Evolutionary conservation across 257 asterid genomes (phyloP).

Genomic region (Paraleonurus japonicus): DNA sequence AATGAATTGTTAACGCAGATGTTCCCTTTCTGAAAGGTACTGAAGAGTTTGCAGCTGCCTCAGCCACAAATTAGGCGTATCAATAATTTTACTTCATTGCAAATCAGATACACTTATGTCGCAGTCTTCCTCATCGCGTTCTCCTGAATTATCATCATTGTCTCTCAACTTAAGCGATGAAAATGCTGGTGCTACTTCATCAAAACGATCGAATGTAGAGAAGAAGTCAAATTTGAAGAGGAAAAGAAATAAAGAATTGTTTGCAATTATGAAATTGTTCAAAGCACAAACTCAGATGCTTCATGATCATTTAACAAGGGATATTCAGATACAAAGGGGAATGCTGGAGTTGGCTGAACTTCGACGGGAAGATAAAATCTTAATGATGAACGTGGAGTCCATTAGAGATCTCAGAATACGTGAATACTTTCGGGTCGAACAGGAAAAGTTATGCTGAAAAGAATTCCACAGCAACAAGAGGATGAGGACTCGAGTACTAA

Average conservation of each 20-base stretch:
- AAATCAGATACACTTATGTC: background rate
- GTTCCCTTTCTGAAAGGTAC: background rate
- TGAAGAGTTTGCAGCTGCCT: background rate
- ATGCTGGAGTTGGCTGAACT: background rate
- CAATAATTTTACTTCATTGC: background rate
- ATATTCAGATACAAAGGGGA: background rate
- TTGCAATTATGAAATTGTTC: background rate
- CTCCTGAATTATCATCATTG: background rate
- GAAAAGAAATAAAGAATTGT: background rate
- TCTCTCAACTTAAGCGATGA: background rate
- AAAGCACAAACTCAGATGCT: background rate
- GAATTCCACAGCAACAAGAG: background rate
- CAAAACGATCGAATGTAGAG: background rate
- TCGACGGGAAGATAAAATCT: background rate
- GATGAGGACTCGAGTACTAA: background rate
- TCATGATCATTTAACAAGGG: background rate
- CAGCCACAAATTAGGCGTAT: background rate
- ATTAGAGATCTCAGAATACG: background rate
- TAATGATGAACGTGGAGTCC: background rate
- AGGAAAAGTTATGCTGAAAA: background rate
- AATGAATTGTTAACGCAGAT: background rate
- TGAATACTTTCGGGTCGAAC: background rate
- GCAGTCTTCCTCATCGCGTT: background rate
- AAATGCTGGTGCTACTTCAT: background rate
- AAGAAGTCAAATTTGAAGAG: background rate